These are phyloP conservation scores for Mycena epipterygia DNA, from an alignment of 768 basidiomycete species.

Conservation along the genomic window DNA sequence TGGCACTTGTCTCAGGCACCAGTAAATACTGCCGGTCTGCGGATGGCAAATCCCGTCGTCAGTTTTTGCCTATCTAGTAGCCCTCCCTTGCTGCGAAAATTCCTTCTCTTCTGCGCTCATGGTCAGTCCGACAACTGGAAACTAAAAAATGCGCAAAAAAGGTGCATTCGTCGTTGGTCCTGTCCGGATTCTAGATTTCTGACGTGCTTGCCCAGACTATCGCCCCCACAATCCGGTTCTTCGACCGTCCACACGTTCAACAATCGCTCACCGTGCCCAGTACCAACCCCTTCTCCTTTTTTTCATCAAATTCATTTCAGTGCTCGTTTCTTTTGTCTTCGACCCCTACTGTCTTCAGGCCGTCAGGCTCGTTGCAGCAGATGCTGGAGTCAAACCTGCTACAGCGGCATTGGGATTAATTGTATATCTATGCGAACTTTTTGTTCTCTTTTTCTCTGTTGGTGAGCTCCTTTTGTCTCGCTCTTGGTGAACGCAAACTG, in stretches of 20 bases:
- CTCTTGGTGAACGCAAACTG: no score
- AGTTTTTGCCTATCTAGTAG: no score
- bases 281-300: no score
- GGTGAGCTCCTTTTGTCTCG: not conserved
- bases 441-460: not conserved
- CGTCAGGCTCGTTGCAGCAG: not conserved
- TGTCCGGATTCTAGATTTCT: not conserved
- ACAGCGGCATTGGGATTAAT: not conserved
- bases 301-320: not conserved
- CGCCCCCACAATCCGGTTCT: not conserved
- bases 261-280: no score
- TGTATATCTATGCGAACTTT: not conserved
- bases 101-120: no score
- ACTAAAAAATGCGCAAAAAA: conserved; percentile 16
- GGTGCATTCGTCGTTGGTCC: not conserved
- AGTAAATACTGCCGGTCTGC: no score
- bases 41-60: no score
- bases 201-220: not conserved
- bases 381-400: not conserved
- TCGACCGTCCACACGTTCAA: not conserved
- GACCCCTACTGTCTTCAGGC: not conserved
- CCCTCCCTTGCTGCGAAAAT: no score
- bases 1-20: no score
- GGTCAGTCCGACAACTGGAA: no score
- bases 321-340: not conserved